Conservation (phyloP, 2,329 filamentous ascomycete genomes). For the Apiospora pterosperma region DNA sequence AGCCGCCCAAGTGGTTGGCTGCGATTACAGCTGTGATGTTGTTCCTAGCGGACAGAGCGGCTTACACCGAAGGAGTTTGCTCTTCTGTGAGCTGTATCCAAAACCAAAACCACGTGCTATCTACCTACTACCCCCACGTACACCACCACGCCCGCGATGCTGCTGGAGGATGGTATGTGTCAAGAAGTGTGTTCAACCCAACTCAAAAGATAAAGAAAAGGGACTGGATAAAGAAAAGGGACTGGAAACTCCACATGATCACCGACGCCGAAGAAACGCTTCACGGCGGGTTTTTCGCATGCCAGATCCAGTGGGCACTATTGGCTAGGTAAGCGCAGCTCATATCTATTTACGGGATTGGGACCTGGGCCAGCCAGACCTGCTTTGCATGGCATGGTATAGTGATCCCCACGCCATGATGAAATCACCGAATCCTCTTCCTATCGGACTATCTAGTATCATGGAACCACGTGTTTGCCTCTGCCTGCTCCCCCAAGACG, state of each 20-base stretch:
- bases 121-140: neutral
- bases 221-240: neutral
- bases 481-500: neutral
- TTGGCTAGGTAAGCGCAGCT: neutral
- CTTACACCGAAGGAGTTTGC: neutral
- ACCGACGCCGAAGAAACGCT: neutral
- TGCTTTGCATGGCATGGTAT: too few relatives aligned
- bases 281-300: neutral
- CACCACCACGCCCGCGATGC: neutral
- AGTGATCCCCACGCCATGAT: neutral
- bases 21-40: neutral
- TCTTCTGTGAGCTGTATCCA: too few relatives aligned
- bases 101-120: neutral
- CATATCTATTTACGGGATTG: neutral
- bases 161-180: neutral
- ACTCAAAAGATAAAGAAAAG: neutral
- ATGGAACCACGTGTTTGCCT: neutral
- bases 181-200: neutral
- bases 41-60: neutral
- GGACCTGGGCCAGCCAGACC: too few relatives aligned
- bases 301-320: neutral
- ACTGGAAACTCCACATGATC: neutral
- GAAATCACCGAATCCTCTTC: neutral
- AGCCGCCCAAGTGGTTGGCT: neutral
- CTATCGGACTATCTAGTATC: neutral